Evolutionary conservation across 108 stramenopile genomes (phyloP).

Genomic region (Fistulifera pelliculosa): DNA sequence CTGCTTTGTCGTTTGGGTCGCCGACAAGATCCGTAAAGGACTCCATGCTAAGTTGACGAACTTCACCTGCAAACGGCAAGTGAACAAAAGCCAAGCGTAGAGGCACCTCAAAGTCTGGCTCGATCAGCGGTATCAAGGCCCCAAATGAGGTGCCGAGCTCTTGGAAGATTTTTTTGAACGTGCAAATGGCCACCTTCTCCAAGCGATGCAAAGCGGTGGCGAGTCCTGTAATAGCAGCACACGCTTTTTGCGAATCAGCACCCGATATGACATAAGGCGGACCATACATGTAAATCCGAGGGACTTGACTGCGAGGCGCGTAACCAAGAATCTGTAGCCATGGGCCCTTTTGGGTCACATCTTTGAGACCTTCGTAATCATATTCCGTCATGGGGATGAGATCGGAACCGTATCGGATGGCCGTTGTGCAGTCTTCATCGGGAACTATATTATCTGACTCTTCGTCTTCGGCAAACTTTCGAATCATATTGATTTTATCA

Average conservation of each 20-base stretch:
- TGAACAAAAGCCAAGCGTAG: slow-evolving; percentile 49
- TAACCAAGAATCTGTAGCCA: slow-evolving; percentile 70
- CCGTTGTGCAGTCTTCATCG: slow-evolving; percentile 25
- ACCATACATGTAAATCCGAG: slow-evolving; percentile 36
- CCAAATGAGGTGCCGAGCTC: slow-evolving; percentile 62
- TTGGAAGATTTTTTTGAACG: slow-evolving; percentile 59
- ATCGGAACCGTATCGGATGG: slow-evolving; percentile 62
- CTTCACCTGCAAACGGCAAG: slow-evolving; percentile 73
- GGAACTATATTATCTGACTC: slow-evolving; percentile 24
- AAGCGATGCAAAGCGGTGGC: slow-evolving; percentile 48
- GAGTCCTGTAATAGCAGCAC: slow-evolving; percentile 59
- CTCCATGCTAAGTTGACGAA: slow-evolving; percentile 18
- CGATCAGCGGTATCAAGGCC: slow-evolving; percentile 46
- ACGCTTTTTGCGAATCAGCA: slow-evolving; percentile 39
- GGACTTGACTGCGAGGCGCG: slow-evolving; percentile 19
- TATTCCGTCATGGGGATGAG: slow-evolving; percentile 56
- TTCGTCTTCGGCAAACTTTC: slow-evolving; percentile 36
- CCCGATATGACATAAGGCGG: slow-evolving; percentile 60
- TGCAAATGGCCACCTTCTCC: slow-evolving; percentile 46
- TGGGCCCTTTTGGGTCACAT: slow-evolving; percentile 22
- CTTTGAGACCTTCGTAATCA: slow-evolving; percentile 61
- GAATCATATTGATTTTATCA: slow-evolving; percentile 22
- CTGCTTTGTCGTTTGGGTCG: neutral
- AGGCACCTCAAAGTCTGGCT: slow-evolving; percentile 7
- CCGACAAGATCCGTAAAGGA: neutral